Conservation (phyloP, 768 basidiomycete species). For the Boletus tylopilopsis region DNA sequence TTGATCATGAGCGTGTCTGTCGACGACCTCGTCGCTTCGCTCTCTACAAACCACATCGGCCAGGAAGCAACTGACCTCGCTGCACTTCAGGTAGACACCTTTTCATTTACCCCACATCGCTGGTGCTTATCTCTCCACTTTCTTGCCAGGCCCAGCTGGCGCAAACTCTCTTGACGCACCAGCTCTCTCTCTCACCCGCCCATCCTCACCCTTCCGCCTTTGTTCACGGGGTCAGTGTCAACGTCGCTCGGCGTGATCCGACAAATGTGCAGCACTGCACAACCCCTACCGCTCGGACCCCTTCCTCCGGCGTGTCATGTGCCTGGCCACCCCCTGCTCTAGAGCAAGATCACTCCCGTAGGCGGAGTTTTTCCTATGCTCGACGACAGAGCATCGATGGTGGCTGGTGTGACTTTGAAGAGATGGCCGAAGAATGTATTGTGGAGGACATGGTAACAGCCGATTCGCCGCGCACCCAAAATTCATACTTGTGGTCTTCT, state of each 20-base stretch:
- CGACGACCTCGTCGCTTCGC: constrained; percentile 49
- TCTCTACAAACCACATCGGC: constrained; percentile 46
- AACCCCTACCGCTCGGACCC: constrained; percentile 37
- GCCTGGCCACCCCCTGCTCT: constrained; percentile 27
- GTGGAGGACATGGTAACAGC: constrained; percentile 44
- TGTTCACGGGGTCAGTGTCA: constrained; percentile 20
- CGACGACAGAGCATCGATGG: constrained; percentile 27
- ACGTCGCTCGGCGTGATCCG: constrained; percentile 29
- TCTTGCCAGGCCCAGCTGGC: constrained; percentile 40
- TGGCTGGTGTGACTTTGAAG: constrained; percentile 32
- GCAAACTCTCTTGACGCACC: constrained; percentile 40
- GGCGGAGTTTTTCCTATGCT: constrained; percentile 26
- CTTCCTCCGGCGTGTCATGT: constrained; percentile 28
- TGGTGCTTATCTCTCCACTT: constrained; percentile 16
- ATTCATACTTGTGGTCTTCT: constrained; percentile 23
- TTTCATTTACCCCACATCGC: constrained; percentile 16
- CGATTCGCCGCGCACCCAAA: constrained; percentile 29
- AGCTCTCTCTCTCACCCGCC: constrained; percentile 19
- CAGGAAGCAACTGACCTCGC: constrained; percentile 52
- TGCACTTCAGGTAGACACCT: constrained; percentile 38
- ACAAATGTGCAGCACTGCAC: constrained; percentile 38
- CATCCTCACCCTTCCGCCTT: constrained; percentile 16
- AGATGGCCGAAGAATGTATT: constrained; percentile 42
- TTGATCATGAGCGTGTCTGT: constrained; percentile 44
- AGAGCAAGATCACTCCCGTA: constrained; percentile 23